phyloP scores from a whole-genome alignment of 1,139 yeast genomes.

The Geotrichum histeridarum region DNA sequence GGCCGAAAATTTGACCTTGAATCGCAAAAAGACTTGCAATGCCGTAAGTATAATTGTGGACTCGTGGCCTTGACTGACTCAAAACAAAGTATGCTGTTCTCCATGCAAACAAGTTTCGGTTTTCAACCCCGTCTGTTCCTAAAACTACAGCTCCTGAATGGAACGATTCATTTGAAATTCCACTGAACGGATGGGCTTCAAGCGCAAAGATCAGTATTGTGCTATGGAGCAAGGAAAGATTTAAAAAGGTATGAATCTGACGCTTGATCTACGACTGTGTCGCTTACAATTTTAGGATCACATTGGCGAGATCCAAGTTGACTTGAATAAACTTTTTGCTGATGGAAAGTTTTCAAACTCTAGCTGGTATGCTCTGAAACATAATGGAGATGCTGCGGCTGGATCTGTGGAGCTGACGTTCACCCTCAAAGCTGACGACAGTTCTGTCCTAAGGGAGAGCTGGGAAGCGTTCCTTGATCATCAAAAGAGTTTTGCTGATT shows the following conservation, averaged over 20 bases:
- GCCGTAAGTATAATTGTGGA: slow-evolving; percentile 6
- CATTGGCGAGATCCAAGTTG: slow-evolving; percentile 53
- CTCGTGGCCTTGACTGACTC: background rate
- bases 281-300: slow-evolving; percentile 36
- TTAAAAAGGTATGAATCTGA: slow-evolving; percentile 24
- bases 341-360: slow-evolving; percentile 2
- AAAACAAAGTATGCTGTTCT: slow-evolving; percentile 28
- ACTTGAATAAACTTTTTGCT: background rate
- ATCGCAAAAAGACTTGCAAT: slow-evolving; percentile 12
- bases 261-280: background rate
- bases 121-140: slow-evolving; percentile 36
- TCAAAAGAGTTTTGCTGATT: slow-evolving; percentile 1
- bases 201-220: slow-evolving; percentile 34
- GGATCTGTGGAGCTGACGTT: slow-evolving; percentile 10
- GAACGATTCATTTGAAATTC: slow-evolving; percentile 35
- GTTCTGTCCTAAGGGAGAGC: background rate
- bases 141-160: slow-evolving; percentile 33
- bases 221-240: slow-evolving; percentile 38
- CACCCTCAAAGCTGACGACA: background rate
- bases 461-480: slow-evolving; percentile 14
- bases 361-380: background rate
- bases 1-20: slow-evolving; percentile 12
- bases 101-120: slow-evolving; percentile 30
- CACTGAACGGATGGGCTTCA: slow-evolving; percentile 27
- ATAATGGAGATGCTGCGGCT: background rate